phyloP scores from a whole-genome alignment of 2,329 filamentous ascomycete species.

The Cladorrhinum sp. region DNA sequence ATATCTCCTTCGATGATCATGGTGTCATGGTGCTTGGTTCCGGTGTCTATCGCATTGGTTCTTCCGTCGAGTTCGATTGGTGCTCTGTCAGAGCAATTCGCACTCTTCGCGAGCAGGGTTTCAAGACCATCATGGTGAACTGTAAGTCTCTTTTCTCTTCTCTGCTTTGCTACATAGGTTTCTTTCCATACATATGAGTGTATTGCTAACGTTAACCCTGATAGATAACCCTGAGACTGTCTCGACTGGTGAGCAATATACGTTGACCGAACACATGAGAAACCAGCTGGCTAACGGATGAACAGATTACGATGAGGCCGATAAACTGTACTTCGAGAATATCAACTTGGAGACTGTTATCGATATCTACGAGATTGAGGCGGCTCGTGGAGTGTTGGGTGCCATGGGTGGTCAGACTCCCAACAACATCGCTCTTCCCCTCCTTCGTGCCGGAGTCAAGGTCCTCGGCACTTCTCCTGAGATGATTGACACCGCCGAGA shows the following conservation, averaged over 20 bases:
- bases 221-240: too few species aligned
- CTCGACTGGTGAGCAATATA: too few species aligned
- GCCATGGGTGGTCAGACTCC: constrained; percentile 97
- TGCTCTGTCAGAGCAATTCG: constrained; percentile 93
- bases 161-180: constrained; percentile 1
- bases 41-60: constrained; percentile 94
- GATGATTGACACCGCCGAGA: constrained; percentile 98
- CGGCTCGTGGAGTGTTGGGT: constrained; percentile 78
- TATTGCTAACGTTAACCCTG: too few species aligned
- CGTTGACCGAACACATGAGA: too few species aligned
- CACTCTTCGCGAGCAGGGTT: constrained; percentile 76
- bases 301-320: constrained; percentile 95
- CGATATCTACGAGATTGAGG: constrained; percentile 89
- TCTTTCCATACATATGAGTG: too few species aligned
- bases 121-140: constrained; percentile 98
- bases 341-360: constrained; percentile 86
- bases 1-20: constrained; percentile 80
- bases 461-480: constrained; percentile 94
- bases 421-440: constrained; percentile 92
- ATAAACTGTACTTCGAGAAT: constrained; percentile 93
- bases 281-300: too few species aligned
- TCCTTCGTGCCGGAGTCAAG: constrained; percentile 86
- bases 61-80: constrained; percentile 98
- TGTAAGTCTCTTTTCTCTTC: constrained; percentile 26
- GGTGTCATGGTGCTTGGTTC: constrained; percentile 96